A percentile compares a stretch with the other conserved stretches of the same genome.
phyloP scores from a whole-genome alignment of 2,329 filamentous ascomycete genomes.

The Colletotrichum godetiae region DNA sequence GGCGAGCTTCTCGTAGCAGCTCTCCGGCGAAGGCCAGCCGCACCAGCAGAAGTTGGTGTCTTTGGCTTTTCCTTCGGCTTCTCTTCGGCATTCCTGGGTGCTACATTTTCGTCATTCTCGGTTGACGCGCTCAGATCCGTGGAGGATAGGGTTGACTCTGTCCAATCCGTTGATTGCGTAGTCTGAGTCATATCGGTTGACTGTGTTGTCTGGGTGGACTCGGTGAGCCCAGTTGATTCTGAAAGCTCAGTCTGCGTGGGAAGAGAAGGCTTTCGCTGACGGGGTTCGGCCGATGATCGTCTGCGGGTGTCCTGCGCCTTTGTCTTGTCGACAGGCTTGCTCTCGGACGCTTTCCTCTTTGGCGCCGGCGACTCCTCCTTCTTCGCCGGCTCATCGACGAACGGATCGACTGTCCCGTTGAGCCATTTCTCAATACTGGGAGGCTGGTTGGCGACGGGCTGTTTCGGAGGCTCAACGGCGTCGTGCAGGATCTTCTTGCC shows the following conservation, averaged over 20 bases:
- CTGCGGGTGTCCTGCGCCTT: constrained; percentile 39
- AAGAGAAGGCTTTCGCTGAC: constrained; percentile 37
- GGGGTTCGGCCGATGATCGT: constrained; percentile 40
- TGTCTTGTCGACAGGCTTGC: constrained; percentile 39
- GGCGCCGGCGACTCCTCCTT: constrained; percentile 37
- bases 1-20: constrained; percentile 63
- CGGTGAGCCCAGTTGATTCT: constrained; percentile 20
- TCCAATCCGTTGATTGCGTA: constrained; percentile 33
- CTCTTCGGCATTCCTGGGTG: constrained; percentile 18
- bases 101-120: constrained; percentile 30
- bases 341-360: constrained; percentile 48
- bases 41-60: constrained; percentile 48
- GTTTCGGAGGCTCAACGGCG: constrained; percentile 65
- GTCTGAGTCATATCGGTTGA: constrained; percentile 24
- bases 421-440: constrained; percentile 75
- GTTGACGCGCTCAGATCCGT: constrained; percentile 30
- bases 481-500: constrained; percentile 75
- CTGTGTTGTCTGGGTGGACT: constrained; percentile 31
- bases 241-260: constrained; percentile 41
- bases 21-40: constrained; percentile 62
- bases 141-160: constrained; percentile 18
- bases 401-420: constrained; percentile 71
- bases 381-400: constrained; percentile 57
- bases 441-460: constrained; percentile 63
- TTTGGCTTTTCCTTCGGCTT: constrained; percentile 41